Conservation (phyloP, 1,139 yeast genomes). For the Pneumocystis sp. region DNA sequence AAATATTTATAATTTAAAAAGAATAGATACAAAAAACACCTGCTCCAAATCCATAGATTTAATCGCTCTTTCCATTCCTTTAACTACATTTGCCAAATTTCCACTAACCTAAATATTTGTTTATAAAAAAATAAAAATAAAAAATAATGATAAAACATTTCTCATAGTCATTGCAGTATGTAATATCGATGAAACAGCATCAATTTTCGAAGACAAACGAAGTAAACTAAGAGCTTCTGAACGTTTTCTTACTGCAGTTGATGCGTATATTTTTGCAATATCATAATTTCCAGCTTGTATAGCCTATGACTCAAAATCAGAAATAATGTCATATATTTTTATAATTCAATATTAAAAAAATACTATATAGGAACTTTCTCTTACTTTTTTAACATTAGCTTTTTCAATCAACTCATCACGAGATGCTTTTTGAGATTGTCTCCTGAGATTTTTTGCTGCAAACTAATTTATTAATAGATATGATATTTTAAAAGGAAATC, state of each 20-base stretch:
- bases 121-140: background rate
- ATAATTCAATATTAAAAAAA: background rate
- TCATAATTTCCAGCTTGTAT: slow-evolving; percentile 76
- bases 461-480: slow-evolving; percentile 31
- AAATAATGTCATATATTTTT: slow-evolving; percentile 3
- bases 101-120: slow-evolving; percentile 50
- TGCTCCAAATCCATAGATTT: slow-evolving; percentile 85
- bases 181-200: slow-evolving; percentile 88
- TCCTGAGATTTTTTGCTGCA: slow-evolving; percentile 81
- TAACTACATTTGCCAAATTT: slow-evolving; percentile 82
- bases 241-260: slow-evolving; percentile 83
- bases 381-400: slow-evolving; percentile 64
- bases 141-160: slow-evolving; percentile 10
- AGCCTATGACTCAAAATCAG: slow-evolving; percentile 29
- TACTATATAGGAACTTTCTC: slow-evolving; percentile 13
- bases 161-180: slow-evolving; percentile 98
- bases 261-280: slow-evolving; percentile 87
- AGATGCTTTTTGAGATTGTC: slow-evolving; percentile 81
- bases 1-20: background rate
- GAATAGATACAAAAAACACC: slow-evolving; percentile 2
- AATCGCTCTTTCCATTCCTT: slow-evolving; percentile 92
- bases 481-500: slow-evolving; percentile 8
- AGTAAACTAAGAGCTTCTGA: slow-evolving; percentile 74
- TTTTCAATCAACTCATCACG: slow-evolving; percentile 82
- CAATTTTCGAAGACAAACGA: slow-evolving; percentile 75